Conservation (phyloP, 148 eudicot species). For the Rhododendron henanense region DNA sequence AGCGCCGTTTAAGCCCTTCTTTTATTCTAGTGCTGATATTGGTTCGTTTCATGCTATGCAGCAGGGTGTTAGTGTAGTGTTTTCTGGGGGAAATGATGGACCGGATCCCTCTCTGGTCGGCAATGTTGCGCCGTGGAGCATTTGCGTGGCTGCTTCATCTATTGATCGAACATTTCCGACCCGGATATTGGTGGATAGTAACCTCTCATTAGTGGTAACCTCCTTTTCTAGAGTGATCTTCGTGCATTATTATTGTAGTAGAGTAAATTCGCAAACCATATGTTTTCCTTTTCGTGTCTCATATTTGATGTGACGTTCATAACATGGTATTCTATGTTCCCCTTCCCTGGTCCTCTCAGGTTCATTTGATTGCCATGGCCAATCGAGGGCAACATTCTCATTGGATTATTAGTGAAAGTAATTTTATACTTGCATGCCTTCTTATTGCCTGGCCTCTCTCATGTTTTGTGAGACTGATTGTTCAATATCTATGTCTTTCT, state of each 20-base stretch:
- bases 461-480: background rate
- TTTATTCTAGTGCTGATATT: conserved; percentile 22
- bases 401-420: background rate
- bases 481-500: background rate
- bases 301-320: background rate
- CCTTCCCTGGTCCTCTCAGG: background rate
- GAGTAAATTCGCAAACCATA: background rate
- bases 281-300: background rate
- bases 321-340: background rate
- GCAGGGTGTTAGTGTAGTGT: conserved; percentile 37
- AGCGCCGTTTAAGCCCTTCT: conserved; percentile 29
- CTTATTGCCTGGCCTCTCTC: background rate
- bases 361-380: background rate
- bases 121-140: conserved; percentile 50
- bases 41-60: conserved; percentile 52
- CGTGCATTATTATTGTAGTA: background rate
- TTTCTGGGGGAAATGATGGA: conserved; percentile 46
- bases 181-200: conserved; percentile 23
- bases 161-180: conserved; percentile 42
- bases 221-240: background rate
- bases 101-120: conserved; percentile 34
- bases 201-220: conserved; percentile 27
- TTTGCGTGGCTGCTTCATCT: conserved; percentile 43
- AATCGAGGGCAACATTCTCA: background rate
- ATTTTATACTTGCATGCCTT: background rate